phyloP scores from a whole-genome alignment of 1,284 basidiomycete genomes.

The Wolfiporia cocos region DNA sequence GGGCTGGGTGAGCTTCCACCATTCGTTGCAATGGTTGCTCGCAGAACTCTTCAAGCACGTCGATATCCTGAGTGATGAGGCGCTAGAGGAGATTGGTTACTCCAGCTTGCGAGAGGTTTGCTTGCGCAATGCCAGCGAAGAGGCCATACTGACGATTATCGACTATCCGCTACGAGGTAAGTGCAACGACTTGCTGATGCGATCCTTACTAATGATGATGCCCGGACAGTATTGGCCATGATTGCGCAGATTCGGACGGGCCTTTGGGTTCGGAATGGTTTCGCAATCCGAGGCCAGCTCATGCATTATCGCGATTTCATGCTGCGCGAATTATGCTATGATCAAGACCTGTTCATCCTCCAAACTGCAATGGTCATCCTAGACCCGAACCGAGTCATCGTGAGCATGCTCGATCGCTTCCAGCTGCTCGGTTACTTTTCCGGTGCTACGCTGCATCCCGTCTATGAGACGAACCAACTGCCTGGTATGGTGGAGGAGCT shows the following conservation, averaged over 20 bases:
- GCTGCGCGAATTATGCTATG: conserved; percentile 93
- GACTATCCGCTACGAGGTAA: conserved; percentile 85
- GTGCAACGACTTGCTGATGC: conserved; percentile 20
- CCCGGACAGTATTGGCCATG: conserved; percentile 73
- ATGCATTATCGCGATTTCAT: conserved; percentile 96
- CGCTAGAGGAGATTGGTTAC: conserved; percentile 46
- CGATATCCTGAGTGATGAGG: conserved; percentile 51
- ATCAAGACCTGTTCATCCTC: conserved; percentile 92
- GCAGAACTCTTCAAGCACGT: conserved; percentile 89
- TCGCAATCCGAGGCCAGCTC: conserved; percentile 92
- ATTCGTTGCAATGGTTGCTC: conserved; percentile 89
- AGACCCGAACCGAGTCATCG: conserved; percentile 77
- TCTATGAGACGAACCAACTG: conserved; percentile 69
- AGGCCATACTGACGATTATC: conserved; percentile 64
- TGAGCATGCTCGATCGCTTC: conserved; percentile 89
- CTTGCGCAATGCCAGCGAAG: conserved; percentile 50
- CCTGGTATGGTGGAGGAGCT: conserved; percentile 91
- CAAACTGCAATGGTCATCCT: conserved; percentile 81
- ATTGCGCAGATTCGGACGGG: conserved; percentile 94
- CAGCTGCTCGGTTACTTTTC: conserved; percentile 78
- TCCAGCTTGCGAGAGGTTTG: conserved; percentile 57
- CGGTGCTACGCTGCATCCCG: conserved; percentile 47
- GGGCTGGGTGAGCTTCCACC: conserved; percentile 91
- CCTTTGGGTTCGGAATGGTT: conserved; percentile 97
- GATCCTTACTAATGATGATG: no score